phyloP scores from a whole-genome alignment of 176 grass and related monocot species.

The barley (Hordeum vulgare) region MorexV3_pseudomolecules_assembly NC_058520.1:596998730-596999229 shows the following conservation, averaged over 20 bases:
- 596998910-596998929: too few relatives aligned
- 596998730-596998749: too few relatives aligned
- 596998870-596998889: too few relatives aligned
- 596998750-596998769: not conserved
- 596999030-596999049: slow-evolving; percentile 32
- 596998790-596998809: not conserved
- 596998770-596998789: not conserved
- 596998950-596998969: too few relatives aligned
- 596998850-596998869: too few relatives aligned
- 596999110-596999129: too few relatives aligned
- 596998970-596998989: slow-evolving; percentile 8
- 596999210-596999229: not conserved
- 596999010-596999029: slow-evolving; percentile 35
- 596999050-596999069: slow-evolving; percentile 36
- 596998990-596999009: slow-evolving; percentile 28
- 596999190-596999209: not conserved
- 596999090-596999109: not conserved
- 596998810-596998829: slow-evolving; percentile 12
- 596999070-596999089: slow-evolving; percentile 31
- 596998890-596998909: too few relatives aligned
- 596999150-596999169: not conserved
- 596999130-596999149: too few relatives aligned
- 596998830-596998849: slow-evolving; percentile 48
- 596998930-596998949: too few relatives aligned
- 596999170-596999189: not conserved